Conservation (phyloP, 495 filamentous ascomycete species). For the Penicillium cinerascens region DNA sequence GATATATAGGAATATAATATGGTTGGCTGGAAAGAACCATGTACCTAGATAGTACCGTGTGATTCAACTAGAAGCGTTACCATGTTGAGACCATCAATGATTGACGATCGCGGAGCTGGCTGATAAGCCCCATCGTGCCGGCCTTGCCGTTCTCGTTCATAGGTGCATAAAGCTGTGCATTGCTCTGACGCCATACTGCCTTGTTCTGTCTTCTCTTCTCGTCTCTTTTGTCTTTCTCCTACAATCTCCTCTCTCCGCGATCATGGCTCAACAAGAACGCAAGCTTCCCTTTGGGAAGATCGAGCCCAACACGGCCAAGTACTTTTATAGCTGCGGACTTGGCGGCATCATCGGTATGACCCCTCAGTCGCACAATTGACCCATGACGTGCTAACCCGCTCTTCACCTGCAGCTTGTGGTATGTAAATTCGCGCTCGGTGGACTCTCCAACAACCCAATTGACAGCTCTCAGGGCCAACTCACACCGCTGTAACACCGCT, state of each 20-base stretch:
- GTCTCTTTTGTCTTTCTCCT: conserved; percentile 1
- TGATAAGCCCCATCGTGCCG: conserved; percentile 17
- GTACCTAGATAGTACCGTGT: background rate
- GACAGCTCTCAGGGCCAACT: conserved; percentile 38
- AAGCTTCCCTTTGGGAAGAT: conserved; percentile 53
- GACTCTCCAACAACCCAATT: conserved; percentile 3
- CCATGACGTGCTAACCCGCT: conserved; percentile 1
- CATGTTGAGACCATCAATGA: background rate
- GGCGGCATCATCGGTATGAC: conserved; percentile 61
- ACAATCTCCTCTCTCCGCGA: background rate
- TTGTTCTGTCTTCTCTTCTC: background rate
- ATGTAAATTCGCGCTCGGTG: conserved; percentile 11
- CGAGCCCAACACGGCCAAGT: conserved; percentile 63
- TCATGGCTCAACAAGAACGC: conserved; percentile 38
- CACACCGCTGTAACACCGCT: conserved; percentile 60
- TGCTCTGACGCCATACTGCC: conserved; percentile 18
- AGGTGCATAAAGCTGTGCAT: conserved; percentile 5
- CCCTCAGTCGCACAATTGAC: background rate
- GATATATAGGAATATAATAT: background rate
- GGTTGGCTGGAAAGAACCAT: background rate
- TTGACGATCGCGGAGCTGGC: background rate
- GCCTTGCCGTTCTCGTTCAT: conserved; percentile 18
- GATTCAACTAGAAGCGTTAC: background rate
- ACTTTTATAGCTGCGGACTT: conserved; percentile 61
- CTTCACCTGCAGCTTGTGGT: conserved; percentile 53